Conservation (phyloP, 345 rosid species). For the Eutrema japonicum region DNA sequence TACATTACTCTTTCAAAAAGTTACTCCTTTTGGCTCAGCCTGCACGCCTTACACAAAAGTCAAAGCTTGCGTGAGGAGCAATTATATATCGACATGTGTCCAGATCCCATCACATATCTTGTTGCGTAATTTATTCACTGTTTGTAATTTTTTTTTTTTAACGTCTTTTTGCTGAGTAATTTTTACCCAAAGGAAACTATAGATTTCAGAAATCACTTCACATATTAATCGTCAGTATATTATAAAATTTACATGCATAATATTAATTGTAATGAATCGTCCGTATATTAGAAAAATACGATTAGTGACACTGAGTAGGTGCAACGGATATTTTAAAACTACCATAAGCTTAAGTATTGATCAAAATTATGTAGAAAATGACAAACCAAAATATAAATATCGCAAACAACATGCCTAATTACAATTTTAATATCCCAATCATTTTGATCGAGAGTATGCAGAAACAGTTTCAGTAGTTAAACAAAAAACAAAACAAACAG, state of each 20-base stretch:
- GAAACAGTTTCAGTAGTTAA: not conserved
- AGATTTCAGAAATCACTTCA: not conserved
- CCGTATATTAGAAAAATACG: not conserved
- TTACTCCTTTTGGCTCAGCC: constrained; percentile 18
- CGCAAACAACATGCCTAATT: not conserved
- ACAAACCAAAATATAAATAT: not conserved
- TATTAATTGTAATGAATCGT: not conserved
- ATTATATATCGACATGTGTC: constrained; percentile 35
- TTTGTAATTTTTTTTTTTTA: not conserved
- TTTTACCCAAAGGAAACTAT: constrained; percentile 1
- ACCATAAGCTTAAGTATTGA: not conserved
- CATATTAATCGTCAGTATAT: not conserved
- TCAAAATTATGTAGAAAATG: not conserved
- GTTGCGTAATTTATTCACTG: constrained; percentile 22
- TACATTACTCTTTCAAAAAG: not conserved
- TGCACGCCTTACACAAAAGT: constrained; percentile 33
- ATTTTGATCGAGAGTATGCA: not conserved
- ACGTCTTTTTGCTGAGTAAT: constrained; percentile 31
- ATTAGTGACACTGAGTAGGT: not conserved
- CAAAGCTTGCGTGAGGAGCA: constrained; percentile 10
- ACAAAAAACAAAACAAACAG: not conserved
- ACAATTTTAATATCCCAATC: not conserved
- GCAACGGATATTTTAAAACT: not conserved
- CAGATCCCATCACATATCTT: constrained; percentile 12
- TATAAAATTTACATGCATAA: not conserved